A percentile compares a stretch with the other conserved stretches of the same genome.
These are phyloP conservation scores for Ustilago hordei DNA, from an alignment of 1,284 basidiomycete species.

Conservation along the genomic window DNA sequence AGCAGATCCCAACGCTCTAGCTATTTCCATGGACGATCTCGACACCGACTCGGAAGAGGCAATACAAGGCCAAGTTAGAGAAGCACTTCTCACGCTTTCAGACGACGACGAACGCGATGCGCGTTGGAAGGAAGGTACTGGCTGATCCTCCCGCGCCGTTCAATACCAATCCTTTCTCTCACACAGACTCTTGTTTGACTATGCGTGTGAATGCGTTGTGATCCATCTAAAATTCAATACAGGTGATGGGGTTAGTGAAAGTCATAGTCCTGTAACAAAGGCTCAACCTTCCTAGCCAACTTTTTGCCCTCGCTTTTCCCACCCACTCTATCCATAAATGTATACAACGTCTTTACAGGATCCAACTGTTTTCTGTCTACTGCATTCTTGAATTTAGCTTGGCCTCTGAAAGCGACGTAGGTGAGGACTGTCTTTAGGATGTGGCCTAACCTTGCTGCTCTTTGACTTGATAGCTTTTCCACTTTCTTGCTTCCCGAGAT, in stretches of 20 bases:
- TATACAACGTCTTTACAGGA: slow-evolving; percentile 23
- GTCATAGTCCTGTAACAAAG: slow-evolving; percentile 23
- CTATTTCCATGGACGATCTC: slow-evolving; percentile 42
- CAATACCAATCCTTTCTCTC: not conserved
- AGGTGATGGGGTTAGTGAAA: not conserved
- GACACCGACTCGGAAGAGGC: not conserved
- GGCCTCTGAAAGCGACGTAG: slow-evolving; percentile 27
- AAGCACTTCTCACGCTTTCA: slow-evolving; percentile 11
- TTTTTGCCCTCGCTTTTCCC: not conserved
- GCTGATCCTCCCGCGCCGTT: slow-evolving; percentile 9
- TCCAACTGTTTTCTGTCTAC: not conserved
- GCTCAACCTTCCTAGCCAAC: slow-evolving; percentile 32
- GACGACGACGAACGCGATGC: slow-evolving; percentile 46
- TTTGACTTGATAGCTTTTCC: not conserved
- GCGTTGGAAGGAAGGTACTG: slow-evolving; percentile 55
- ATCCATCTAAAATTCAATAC: no score
- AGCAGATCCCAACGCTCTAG: slow-evolving; percentile 37
- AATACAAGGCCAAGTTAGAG: not conserved
- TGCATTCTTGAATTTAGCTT: slow-evolving; percentile 6
- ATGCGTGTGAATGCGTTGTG: no score
- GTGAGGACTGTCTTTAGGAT: slow-evolving; percentile 8
- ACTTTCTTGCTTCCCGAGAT: no score
- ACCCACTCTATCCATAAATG: slow-evolving; percentile 26
- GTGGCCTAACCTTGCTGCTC: not conserved
- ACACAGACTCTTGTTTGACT: no score